These are phyloP conservation scores for Monilinia polystroma DNA, from an alignment of 2,329 filamentous ascomycete genomes.

Conservation along the genomic window DNA sequence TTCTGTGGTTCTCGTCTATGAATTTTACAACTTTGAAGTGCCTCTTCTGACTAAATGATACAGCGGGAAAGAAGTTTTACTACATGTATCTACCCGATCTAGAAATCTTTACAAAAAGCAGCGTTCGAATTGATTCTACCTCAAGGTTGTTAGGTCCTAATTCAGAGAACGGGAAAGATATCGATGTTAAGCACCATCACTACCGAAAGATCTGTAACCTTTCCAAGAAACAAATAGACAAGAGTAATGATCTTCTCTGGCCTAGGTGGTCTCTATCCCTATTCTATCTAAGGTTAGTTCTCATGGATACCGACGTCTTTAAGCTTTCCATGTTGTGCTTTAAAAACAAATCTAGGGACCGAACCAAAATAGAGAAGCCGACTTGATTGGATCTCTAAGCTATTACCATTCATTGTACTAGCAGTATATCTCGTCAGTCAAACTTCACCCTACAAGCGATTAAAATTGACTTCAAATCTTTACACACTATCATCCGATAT, in stretches of 20 bases:
- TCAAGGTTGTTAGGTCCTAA: not conserved
- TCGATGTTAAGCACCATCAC: not conserved
- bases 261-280: too few species aligned
- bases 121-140: not conserved
- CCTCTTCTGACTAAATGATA: not conserved
- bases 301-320: too few species aligned
- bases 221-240: not conserved
- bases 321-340: too few species aligned
- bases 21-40: not conserved
- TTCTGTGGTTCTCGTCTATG: not conserved
- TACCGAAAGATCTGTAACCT: not conserved
- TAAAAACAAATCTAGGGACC: too few species aligned
- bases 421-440: not conserved
- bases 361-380: too few species aligned
- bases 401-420: too few species aligned
- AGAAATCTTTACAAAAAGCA: too few species aligned
- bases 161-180: not conserved
- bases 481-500: not conserved
- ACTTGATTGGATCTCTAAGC: too few species aligned
- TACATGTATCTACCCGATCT: not conserved
- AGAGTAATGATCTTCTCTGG: not conserved
- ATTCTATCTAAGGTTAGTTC: too few species aligned
- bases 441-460: not conserved
- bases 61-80: not conserved
- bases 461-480: not conserved